Evolutionary conservation across 805 yeast species (phyloP).

Genomic region (Pichia scutulata): DNA sequence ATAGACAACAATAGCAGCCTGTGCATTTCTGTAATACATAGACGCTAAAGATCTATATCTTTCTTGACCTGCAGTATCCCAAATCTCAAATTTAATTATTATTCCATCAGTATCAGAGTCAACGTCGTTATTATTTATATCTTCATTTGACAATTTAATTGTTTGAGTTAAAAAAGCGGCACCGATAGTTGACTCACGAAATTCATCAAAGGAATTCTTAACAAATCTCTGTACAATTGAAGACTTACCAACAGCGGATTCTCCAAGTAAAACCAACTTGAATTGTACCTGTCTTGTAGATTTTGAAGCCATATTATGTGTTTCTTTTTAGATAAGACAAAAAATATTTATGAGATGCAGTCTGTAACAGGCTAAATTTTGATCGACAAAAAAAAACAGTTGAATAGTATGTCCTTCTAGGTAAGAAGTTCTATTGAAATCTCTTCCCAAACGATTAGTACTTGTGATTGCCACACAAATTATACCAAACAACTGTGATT

Average conservation of each 20-base stretch:
- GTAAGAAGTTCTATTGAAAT: too few species aligned
- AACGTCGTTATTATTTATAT: conserved; percentile 31
- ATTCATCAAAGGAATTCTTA: conserved; percentile 63
- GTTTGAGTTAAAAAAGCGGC: conserved; percentile 76
- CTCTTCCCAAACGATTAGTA: too few species aligned
- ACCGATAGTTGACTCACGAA: conserved; percentile 75
- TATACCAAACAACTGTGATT: too few species aligned
- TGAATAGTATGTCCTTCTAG: too few species aligned
- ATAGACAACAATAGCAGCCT: conserved; percentile 72
- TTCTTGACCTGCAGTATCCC: conserved; percentile 73
- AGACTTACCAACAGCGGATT: conserved; percentile 63
- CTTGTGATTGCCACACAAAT: too few species aligned
- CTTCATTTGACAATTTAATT: conserved; percentile 22
- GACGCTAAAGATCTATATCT: conserved; percentile 72
- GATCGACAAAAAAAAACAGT: not conserved
- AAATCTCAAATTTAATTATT: conserved; percentile 60
- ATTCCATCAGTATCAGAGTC: conserved; percentile 1
- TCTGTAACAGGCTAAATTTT: conserved; percentile 13
- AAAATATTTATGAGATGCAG: not conserved
- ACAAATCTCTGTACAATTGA: conserved; percentile 64
- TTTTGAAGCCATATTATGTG: not conserved
- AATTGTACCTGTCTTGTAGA: conserved; percentile 34
- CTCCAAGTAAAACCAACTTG: conserved; percentile 51
- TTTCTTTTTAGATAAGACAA: not conserved
- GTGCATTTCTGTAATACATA: conserved; percentile 76